Evolutionary conservation across 2,329 filamentous ascomycete genomes (phyloP).

Genomic region (Hymenoscyphus salicellus): DNA sequence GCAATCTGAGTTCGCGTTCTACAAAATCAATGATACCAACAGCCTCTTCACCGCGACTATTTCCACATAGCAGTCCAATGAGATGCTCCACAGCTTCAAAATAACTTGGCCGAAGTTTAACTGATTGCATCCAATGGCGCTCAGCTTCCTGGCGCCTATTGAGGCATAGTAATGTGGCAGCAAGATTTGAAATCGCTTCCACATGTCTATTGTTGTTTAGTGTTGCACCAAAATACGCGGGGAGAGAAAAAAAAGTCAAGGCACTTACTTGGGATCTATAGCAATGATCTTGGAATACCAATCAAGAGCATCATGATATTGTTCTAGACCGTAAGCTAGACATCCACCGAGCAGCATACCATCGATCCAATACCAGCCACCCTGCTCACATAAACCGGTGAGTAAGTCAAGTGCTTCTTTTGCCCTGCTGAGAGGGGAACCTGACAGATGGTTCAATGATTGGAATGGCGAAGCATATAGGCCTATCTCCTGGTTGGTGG

Average conservation of each 20-base stretch:
- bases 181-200: slow-evolving; percentile 90
- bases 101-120: slow-evolving; percentile 79
- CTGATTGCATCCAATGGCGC: slow-evolving; percentile 78
- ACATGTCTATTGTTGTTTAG: slow-evolving; percentile 54
- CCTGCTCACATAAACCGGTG: slow-evolving; percentile 72
- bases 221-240: neutral
- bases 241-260: neutral
- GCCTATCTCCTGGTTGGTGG: slow-evolving; percentile 25
- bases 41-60: slow-evolving; percentile 77
- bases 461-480: slow-evolving; percentile 32
- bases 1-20: slow-evolving; percentile 65
- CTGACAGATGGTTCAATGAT: slow-evolving; percentile 15
- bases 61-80: slow-evolving; percentile 79
- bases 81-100: slow-evolving; percentile 95
- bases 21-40: slow-evolving; percentile 84
- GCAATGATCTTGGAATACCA: slow-evolving; percentile 67
- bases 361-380: slow-evolving; percentile 84
- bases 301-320: slow-evolving; percentile 72
- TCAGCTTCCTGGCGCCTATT: slow-evolving; percentile 81
- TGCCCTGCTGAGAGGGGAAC: slow-evolving; percentile 46
- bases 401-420: slow-evolving; percentile 66
- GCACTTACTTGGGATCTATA: slow-evolving; percentile 53
- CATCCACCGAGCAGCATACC: slow-evolving; percentile 90
- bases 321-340: slow-evolving; percentile 82
- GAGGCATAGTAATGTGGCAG: slow-evolving; percentile 81